Evolutionary conservation across 2,329 filamentous ascomycete species (phyloP).

Genomic region (Neofusicoccum sp.): DNA sequence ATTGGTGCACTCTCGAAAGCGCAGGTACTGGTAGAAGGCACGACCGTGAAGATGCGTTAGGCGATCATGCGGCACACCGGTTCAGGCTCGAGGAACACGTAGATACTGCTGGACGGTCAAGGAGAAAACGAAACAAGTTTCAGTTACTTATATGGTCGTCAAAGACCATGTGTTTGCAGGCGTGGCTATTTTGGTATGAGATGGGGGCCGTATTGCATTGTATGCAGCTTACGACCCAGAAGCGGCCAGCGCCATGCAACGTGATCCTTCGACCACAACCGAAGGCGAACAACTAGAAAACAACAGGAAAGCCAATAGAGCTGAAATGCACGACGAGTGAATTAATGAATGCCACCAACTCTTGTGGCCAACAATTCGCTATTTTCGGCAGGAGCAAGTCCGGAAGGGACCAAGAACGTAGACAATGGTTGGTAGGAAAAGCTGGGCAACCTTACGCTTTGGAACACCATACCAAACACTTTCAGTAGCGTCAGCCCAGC

Average conservation of each 20-base stretch:
- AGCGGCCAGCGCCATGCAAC: background rate
- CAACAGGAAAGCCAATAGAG: background rate
- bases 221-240: background rate
- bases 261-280: background rate
- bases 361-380: background rate
- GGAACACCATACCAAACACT: too few species aligned
- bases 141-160: background rate
- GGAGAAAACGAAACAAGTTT: background rate
- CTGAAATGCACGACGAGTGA: background rate
- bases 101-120: background rate
- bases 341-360: background rate
- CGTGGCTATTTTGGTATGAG: background rate
- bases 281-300: background rate
- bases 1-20: too few species aligned
- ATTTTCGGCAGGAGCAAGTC: background rate
- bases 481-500: background rate
- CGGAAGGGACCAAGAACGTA: background rate
- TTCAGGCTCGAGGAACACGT: background rate
- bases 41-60: background rate
- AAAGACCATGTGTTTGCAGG: background rate
- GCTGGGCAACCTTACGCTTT: background rate
- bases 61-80: background rate
- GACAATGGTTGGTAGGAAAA: background rate
- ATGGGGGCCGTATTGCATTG: background rate
- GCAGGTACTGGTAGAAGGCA: background rate